Evolutionary conservation across 306 rosid genomes (phyloP).

Genomic region (Lotus japonicus): DNA sequence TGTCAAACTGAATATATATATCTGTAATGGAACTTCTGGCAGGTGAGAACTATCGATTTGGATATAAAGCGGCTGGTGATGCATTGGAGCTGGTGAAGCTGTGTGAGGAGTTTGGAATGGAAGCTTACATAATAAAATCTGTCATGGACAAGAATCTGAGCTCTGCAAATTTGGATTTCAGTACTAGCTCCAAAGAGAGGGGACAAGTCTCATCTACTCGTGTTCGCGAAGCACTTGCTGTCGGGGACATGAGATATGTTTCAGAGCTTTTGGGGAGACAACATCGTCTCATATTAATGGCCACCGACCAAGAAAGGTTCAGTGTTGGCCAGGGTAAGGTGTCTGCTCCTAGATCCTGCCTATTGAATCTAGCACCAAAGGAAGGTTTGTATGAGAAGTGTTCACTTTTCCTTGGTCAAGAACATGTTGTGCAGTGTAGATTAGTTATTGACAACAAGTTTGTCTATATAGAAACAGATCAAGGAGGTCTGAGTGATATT

Average conservation of each 20-base stretch:
- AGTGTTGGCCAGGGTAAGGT: conserved; percentile 32
- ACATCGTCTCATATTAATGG: conserved; percentile 63
- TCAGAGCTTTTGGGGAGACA: conserved; percentile 77
- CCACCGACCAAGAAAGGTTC: conserved; percentile 39
- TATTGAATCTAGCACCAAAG: conserved; percentile 75
- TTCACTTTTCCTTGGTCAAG: conserved; percentile 30
- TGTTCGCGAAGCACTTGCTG: conserved; percentile 69
- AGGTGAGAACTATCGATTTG: conserved; percentile 94
- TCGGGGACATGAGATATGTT: conserved; percentile 78
- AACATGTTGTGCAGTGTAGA: conserved; percentile 46
- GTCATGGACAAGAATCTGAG: conserved; percentile 69
- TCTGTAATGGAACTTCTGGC: conserved; percentile 31
- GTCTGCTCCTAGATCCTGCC: conserved; percentile 59
- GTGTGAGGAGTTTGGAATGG: conserved; percentile 71
- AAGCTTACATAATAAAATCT: conserved; percentile 75
- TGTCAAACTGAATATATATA: conserved; percentile 15
- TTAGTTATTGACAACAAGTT: conserved; percentile 56
- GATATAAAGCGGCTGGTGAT: conserved; percentile 92
- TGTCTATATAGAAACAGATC: conserved; percentile 63
- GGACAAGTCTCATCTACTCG: conserved; percentile 97
- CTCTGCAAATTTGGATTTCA: conserved; percentile 26
- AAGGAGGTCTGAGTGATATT: conserved; percentile 20
- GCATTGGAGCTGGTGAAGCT: conserved; percentile 66
- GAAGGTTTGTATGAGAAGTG: conserved; percentile 85
- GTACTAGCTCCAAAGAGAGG: conserved; percentile 49